Conservation (phyloP, 2,329 filamentous ascomycete genomes). For the Aureobasidium sp. region DNA sequence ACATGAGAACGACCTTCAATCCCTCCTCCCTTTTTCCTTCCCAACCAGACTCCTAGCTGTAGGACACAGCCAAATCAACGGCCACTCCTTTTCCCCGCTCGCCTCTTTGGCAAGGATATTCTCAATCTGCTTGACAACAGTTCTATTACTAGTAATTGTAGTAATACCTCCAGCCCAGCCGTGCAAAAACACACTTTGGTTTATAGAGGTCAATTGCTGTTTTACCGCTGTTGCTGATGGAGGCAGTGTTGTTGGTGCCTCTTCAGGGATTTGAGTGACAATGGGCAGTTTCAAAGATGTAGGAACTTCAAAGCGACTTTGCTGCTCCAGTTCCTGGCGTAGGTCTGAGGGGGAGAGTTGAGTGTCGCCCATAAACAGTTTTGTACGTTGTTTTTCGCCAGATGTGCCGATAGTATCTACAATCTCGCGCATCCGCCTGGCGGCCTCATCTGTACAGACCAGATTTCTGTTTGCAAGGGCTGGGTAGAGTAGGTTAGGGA, state of each 20-base stretch:
- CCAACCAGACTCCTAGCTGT: slow-evolving; percentile 58
- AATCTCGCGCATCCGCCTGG: slow-evolving; percentile 57
- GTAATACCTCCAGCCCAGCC: slow-evolving; percentile 57
- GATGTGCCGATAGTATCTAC: slow-evolving; percentile 54
- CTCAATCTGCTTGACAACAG: slow-evolving; percentile 58
- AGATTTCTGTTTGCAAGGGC: slow-evolving; percentile 48
- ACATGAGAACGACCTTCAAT: neutral
- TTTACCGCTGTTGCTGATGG: slow-evolving; percentile 35
- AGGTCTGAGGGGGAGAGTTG: neutral
- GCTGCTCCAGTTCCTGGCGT: neutral
- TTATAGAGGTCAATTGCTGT: slow-evolving; percentile 49
- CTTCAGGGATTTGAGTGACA: slow-evolving; percentile 13
- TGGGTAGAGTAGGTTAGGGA: slow-evolving; percentile 54
- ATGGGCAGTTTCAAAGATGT: slow-evolving; percentile 49
- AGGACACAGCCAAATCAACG: slow-evolving; percentile 55
- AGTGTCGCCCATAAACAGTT: slow-evolving; percentile 46
- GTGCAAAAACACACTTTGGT: slow-evolving; percentile 62
- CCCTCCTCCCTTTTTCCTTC: slow-evolving; percentile 44
- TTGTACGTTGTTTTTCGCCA: slow-evolving; percentile 50
- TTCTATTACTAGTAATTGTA: slow-evolving; percentile 63
- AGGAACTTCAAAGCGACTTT: neutral
- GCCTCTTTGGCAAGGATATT: slow-evolving; percentile 45
- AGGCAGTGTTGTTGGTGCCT: slow-evolving; percentile 33
- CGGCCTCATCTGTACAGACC: slow-evolving; percentile 59
- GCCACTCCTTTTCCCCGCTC: slow-evolving; percentile 42